phyloP scores from a whole-genome alignment of 768 basidiomycete genomes.

The Lentinula lateritia region DNA sequence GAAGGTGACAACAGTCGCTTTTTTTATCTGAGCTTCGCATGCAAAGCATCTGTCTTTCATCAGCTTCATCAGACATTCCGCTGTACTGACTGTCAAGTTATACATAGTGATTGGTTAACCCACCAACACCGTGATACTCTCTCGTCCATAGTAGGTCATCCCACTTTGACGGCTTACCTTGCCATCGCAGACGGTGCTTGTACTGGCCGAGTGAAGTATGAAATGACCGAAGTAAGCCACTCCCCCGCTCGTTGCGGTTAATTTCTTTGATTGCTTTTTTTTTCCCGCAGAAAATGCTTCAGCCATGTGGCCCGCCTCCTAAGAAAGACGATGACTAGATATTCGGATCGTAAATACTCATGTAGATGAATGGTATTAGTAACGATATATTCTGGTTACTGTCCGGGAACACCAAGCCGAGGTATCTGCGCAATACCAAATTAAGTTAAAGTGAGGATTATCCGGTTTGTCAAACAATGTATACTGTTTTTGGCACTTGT shows the following conservation, averaged over 20 bases:
- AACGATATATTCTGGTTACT: not conserved
- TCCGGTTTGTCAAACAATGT: not conserved
- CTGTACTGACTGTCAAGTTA: not conserved
- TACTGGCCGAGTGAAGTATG: conserved; percentile 84
- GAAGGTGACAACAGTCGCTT: not conserved
- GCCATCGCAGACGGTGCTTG: conserved; percentile 93
- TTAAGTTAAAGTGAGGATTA: not conserved
- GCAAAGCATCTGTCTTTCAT: not conserved
- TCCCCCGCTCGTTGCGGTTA: not conserved
- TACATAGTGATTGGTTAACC: conserved; percentile 87
- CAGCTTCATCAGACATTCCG: not conserved
- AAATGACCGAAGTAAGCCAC: conserved; percentile 83
- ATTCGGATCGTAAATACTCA: not conserved
- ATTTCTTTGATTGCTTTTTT: conserved; percentile 32
- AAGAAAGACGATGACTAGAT: conserved; percentile 75
- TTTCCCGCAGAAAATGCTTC: conserved; percentile 74
- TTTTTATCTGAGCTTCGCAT: not conserved
- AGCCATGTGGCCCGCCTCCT: conserved; percentile 91
- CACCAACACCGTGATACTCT: conserved; percentile 97
- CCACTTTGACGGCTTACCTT: conserved; percentile 78
- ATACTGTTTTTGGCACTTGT: not conserved
- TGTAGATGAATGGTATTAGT: not conserved
- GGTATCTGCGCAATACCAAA: not conserved
- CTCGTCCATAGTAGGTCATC: conserved; percentile 88
- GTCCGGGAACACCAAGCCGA: not conserved